Evolutionary conservation across 129 eudicot species (phyloP), one percentile per base, ranked within the genome.

Genomic region (Logfia minima): DNA sequence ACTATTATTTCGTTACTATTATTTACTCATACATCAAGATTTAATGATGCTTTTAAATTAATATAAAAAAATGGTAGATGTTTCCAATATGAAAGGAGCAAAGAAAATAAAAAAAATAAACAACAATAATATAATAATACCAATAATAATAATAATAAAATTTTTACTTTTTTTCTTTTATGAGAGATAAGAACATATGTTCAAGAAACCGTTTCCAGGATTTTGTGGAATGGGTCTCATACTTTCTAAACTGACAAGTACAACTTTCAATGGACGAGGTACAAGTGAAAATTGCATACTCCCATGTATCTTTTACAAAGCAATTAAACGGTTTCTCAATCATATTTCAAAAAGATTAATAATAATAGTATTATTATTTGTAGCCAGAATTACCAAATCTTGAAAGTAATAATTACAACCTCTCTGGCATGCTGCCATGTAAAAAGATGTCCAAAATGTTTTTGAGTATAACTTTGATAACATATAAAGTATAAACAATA

Each of bases 171-270:
- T 1, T 26, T 26, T 26, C 0, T 26, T 26, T 26, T 26, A 26
- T 26, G 0, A 26, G 29, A 26, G 24, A 45, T 11, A 45, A 43
- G 52, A 43, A 43, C 52, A 43, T 43, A 43, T 13, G 4, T 66
- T 19, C 29, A 67, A 67, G 5, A 66, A 35, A 35, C 19, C 19
- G 53, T 67, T 67, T 67, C 16, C 34, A 23, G 6, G 26, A 3
- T 61, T 14, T 61, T 21, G 37, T 10, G 18, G 37, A 10, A 2
- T 34, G 14, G 23, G 22, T n/a, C 52, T 53, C 22, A 29, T 18
- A 32, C 76, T 18, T 52, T 52, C 41, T 11, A 52, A 51, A 63
- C 70, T 65, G 39, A 65, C 4, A 17, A 24, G 80, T 76, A 65
- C 61, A 64, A 65, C 72, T 48, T 29, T 31, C 32, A 65, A 29